A percentile compares a stretch with the other conserved stretches of the same genome.
Evolutionary conservation across 371 early-diverging fungal species (phyloP).

Genomic region (Mucor lusitanicus): DNA sequence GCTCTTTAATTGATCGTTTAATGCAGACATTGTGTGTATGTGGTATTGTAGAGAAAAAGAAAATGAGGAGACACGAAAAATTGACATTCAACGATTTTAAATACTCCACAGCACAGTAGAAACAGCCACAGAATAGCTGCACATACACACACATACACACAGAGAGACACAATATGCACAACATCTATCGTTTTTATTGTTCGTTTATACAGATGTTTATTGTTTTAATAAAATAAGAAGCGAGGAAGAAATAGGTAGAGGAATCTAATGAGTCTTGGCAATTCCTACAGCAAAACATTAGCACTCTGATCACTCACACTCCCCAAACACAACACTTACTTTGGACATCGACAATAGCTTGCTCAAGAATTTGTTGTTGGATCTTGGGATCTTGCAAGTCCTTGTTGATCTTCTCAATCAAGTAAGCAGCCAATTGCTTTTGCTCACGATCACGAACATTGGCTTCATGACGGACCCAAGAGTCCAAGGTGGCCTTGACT

Average conservation of each 20-base stretch:
- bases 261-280: conserved; percentile 36
- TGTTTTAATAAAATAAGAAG: neutral
- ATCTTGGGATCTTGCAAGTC: conserved; percentile 81
- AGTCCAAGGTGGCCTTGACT: conserved; percentile 88
- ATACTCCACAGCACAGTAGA: neutral
- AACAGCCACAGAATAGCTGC: neutral
- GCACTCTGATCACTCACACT: no score
- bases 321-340: conserved; percentile 31
- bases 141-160: neutral
- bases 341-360: conserved; percentile 57
- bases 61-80: conserved; percentile 8
- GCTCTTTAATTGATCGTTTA: conserved; percentile 36
- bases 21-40: conserved; percentile 14
- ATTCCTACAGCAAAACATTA: conserved; percentile 19
- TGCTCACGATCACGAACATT: conserved; percentile 93
- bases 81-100: neutral
- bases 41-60: neutral
- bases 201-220: conserved; percentile 1
- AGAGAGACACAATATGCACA: neutral
- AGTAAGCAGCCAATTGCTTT: conserved; percentile 80
- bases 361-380: conserved; percentile 61
- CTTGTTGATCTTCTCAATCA: conserved; percentile 85
- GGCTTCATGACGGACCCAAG: conserved; percentile 96
- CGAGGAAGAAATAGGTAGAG: neutral
- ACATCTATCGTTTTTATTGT: neutral